phyloP scores from a whole-genome alignment of 2,329 filamentous ascomycete genomes.

The Exophiala phaeomuriformis region DNA sequence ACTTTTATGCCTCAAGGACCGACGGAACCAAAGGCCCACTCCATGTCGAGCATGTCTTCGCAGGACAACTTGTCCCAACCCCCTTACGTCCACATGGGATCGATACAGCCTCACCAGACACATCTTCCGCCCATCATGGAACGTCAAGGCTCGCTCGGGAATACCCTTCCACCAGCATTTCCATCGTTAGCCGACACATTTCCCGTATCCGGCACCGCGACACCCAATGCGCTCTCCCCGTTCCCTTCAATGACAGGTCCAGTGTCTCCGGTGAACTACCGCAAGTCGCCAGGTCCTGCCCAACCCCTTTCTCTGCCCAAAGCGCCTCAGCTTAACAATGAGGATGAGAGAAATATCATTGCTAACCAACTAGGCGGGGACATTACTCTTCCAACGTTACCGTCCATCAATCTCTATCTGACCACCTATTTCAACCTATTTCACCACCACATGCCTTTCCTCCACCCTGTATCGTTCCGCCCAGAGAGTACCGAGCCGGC shows the following conservation, averaged over 20 bases:
- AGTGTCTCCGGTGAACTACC: conserved; percentile 61
- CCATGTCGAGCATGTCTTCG: conserved; percentile 60
- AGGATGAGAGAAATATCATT: conserved; percentile 81
- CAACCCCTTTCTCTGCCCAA: conserved; percentile 58
- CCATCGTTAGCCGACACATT: conserved; percentile 67
- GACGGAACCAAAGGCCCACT: conserved; percentile 66
- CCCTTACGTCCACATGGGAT: conserved; percentile 54
- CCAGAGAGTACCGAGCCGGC: conserved; percentile 73
- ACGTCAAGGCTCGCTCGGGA: conserved; percentile 52
- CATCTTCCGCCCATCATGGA: conserved; percentile 64
- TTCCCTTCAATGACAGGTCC: conserved; percentile 61
- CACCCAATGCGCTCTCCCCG: conserved; percentile 66
- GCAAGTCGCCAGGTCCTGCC: conserved; percentile 61
- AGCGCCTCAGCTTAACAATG: conserved; percentile 72
- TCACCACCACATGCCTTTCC: conserved; percentile 91
- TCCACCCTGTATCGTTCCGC: conserved; percentile 86
- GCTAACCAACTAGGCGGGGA: conserved; percentile 79
- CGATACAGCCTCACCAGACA: conserved; percentile 51
- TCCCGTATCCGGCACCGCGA: conserved; percentile 60
- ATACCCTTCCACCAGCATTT: conserved; percentile 57
- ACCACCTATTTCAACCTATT: conserved; percentile 96
- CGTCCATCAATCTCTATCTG: conserved; percentile 81
- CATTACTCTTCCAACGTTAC: conserved; percentile 75
- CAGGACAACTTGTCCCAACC: conserved; percentile 58
- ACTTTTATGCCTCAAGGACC: conserved; percentile 67